Evolutionary conservation across 2,329 filamentous ascomycete genomes (phyloP).

Genomic region (Didymella pomorum): DNA sequence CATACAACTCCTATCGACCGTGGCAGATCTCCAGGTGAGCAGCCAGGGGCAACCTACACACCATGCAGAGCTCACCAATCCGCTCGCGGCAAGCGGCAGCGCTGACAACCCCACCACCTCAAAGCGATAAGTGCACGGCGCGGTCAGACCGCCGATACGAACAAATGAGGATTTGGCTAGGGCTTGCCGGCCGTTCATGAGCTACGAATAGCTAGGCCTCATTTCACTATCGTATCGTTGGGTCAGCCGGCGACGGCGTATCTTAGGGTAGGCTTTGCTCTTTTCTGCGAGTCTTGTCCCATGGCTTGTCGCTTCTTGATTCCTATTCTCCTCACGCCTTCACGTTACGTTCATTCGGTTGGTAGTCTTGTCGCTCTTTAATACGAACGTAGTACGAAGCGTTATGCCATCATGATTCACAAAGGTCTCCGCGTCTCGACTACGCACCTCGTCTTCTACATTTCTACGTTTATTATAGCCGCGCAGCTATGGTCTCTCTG

Average conservation of each 20-base stretch:
- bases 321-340: conserved; percentile 17
- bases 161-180: conserved; percentile 18
- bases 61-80: conserved; percentile 18
- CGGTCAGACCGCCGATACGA: conserved; percentile 25
- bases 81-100: conserved; percentile 26
- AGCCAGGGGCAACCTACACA: background rate
- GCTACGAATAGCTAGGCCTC: conserved; percentile 29
- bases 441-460: conserved; percentile 39
- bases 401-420: conserved; percentile 45
- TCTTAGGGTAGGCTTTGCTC: conserved; percentile 21
- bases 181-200: conserved; percentile 22
- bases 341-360: background rate
- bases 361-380: conserved; percentile 22
- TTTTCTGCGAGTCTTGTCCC: conserved; percentile 29
- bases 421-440: conserved; percentile 41
- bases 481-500: conserved; percentile 42
- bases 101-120: conserved; percentile 13
- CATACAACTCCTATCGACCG: conserved; percentile 28
- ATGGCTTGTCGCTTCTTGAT: conserved; percentile 29
- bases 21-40: conserved; percentile 20
- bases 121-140: conserved; percentile 29
- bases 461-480: conserved; percentile 41
- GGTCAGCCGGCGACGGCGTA: conserved; percentile 14
- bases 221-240: conserved; percentile 24
- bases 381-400: conserved; percentile 37